These are phyloP conservation scores for Esteya vermicola DNA, from an alignment of 2,329 filamentous ascomycete species.

Conservation along the genomic window DNA sequence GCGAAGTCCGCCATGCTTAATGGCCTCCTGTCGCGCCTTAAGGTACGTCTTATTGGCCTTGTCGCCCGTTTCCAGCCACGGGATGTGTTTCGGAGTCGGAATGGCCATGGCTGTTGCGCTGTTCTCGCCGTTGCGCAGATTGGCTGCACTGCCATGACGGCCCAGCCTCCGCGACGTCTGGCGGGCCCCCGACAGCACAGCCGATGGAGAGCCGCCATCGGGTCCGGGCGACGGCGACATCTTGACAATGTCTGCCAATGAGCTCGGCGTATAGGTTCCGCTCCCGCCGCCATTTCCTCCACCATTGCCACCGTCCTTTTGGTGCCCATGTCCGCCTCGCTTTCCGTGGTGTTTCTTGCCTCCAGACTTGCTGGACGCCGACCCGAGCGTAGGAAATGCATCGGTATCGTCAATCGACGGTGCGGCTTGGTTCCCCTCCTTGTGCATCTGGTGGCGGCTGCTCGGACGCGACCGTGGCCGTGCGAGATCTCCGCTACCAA, in stretches of 20 bases:
- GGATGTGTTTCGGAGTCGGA: slow-evolving; percentile 76
- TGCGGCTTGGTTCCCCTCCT: slow-evolving; percentile 38
- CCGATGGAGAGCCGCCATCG: too few relatives aligned
- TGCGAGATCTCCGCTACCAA: slow-evolving; percentile 37
- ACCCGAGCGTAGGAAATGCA: slow-evolving; percentile 81
- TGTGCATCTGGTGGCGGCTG: slow-evolving; percentile 59
- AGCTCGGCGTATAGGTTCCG: slow-evolving; percentile 44
- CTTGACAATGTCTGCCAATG: slow-evolving; percentile 84
- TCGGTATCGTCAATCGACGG: slow-evolving; percentile 86
- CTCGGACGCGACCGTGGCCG: slow-evolving; percentile 69
- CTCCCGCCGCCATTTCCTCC: too few relatives aligned
- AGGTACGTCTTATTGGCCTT: slow-evolving; percentile 87
- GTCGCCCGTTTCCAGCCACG: slow-evolving; percentile 90
- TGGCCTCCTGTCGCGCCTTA: slow-evolving; percentile 87
- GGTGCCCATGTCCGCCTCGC: slow-evolving; percentile 66
- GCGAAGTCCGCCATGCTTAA: slow-evolving; percentile 88
- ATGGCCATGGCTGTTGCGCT: slow-evolving; percentile 74
- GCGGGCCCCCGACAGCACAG: slow-evolving; percentile 27
- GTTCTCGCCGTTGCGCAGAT: slow-evolving; percentile 56
- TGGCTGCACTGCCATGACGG: slow-evolving; percentile 51
- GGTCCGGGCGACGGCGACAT: slow-evolving; percentile 81
- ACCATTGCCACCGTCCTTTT: slow-evolving; percentile 46
- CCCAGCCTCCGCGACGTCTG: slow-evolving; percentile 45
- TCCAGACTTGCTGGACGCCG: slow-evolving; percentile 51
- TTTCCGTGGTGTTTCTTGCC: slow-evolving; percentile 91